These are phyloP conservation scores for Tuber aestivum DNA, from an alignment of 495 filamentous ascomycete genomes.

Conservation along the genomic window DNA sequence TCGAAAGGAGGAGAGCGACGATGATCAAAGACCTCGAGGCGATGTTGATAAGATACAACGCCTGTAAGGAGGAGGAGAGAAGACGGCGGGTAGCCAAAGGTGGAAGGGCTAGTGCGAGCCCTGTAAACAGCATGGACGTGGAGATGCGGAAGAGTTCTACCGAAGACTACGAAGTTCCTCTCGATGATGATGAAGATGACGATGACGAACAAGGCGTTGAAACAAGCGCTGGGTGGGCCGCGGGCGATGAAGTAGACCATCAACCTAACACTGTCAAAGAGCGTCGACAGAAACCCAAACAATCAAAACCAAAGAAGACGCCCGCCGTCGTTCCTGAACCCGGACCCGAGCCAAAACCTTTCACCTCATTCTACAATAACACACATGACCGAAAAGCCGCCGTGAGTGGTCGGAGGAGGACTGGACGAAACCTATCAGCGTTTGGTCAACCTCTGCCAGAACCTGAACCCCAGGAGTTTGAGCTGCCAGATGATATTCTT, in stretches of 20 bases:
- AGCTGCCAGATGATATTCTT: conserved; percentile 62
- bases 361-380: conserved; percentile 79
- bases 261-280: conserved; percentile 25
- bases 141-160: conserved; percentile 22
- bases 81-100: conserved; percentile 52
- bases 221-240: conserved; percentile 25
- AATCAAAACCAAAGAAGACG: conserved; percentile 23
- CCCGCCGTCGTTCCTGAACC: conserved; percentile 3
- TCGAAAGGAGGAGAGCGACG: conserved; percentile 74
- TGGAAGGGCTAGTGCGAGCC: conserved; percentile 26
- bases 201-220: conserved; percentile 13
- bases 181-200: conserved; percentile 20
- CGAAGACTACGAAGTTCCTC: conserved; percentile 12
- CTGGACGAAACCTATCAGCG: conserved; percentile 47
- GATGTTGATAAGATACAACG: conserved; percentile 76
- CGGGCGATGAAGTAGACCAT: conserved; percentile 29
- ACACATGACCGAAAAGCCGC: conserved; percentile 70
- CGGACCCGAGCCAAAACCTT: conserved; percentile 57
- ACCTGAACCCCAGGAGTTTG: conserved; percentile 61
- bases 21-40: conserved; percentile 74
- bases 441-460: conserved; percentile 83
- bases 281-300: conserved; percentile 23
- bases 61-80: conserved; percentile 88
- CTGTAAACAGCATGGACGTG: conserved; percentile 35
- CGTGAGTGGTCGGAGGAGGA: conserved; percentile 38